phyloP scores from a whole-genome alignment of 176 grass and related monocot species.

The Phoenix dactylifera region DNA sequence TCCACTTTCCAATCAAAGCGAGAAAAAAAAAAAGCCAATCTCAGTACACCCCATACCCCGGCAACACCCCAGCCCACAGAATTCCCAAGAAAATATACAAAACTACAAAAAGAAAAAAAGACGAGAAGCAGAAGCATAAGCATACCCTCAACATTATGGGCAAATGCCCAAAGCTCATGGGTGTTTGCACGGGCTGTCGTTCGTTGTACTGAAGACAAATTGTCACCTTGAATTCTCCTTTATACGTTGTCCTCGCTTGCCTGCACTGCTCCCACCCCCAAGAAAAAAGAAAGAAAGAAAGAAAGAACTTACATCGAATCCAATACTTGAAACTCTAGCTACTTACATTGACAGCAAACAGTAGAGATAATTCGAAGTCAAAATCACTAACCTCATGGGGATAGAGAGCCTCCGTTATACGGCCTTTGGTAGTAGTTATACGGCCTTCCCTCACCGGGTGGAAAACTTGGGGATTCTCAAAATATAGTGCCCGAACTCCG shows the following conservation, averaged over 20 bases:
- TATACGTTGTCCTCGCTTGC: slow-evolving; percentile 53
- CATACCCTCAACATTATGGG: slow-evolving; percentile 94
- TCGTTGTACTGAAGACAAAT: slow-evolving; percentile 46
- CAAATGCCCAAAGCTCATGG: slow-evolving; percentile 65
- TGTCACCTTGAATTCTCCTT: slow-evolving; percentile 55
- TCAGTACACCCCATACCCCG: no score
- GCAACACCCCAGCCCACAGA: no score
- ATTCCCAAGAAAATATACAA: not conserved
- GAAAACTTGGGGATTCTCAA: slow-evolving; percentile 47
- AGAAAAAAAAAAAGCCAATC: no score
- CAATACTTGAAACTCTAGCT: slow-evolving; percentile 9
- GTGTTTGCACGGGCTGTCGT: slow-evolving; percentile 30
- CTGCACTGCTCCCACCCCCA: slow-evolving; percentile 56
- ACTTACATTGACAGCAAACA: slow-evolving; percentile 9
- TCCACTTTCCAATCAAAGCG: no score
- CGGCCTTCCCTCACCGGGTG: slow-evolving; percentile 37
- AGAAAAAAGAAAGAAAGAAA: not conserved
- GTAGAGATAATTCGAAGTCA: not conserved
- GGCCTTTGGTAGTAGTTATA: slow-evolving; percentile 9
- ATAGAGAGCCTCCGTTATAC: slow-evolving; percentile 32
- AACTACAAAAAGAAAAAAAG: not conserved
- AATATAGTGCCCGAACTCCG: slow-evolving; percentile 42
- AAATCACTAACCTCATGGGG: slow-evolving; percentile 50
- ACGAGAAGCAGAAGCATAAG: slow-evolving; percentile 9
- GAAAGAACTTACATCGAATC: not conserved